A percentile compares a stretch with the other conserved stretches of the same genome.
phyloP scores from a whole-genome alignment of 306 rosid genomes.

The Pterocarpus macrocarpus region DNA sequence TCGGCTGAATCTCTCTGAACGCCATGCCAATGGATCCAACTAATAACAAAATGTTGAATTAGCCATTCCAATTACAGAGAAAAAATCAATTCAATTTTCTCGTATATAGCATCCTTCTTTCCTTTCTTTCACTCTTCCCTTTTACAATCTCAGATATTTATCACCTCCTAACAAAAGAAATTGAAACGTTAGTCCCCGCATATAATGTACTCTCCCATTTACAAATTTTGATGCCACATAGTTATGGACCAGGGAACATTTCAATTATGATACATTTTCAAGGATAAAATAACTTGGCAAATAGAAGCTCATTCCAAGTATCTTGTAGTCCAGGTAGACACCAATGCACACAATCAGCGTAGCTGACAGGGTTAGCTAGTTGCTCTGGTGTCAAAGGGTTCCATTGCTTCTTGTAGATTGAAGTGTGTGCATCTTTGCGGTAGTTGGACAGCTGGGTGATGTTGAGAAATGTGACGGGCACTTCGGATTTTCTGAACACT shows the following conservation, averaged over 20 bases:
- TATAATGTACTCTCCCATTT: conserved; percentile 11
- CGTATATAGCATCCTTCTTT: background rate
- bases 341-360: conserved; percentile 93
- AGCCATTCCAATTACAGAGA: conserved; percentile 18
- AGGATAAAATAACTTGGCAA: conserved; percentile 76
- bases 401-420: conserved; percentile 97
- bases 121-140: background rate
- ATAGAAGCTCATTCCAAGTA: conserved; percentile 97
- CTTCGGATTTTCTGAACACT: conserved; percentile 65
- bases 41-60: conserved; percentile 16
- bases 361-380: conserved; percentile 81
- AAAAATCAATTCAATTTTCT: conserved; percentile 42
- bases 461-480: conserved; percentile 82
- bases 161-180: conserved; percentile 4
- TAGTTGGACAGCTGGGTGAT: conserved; percentile 86
- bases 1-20: background rate
- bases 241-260: background rate
- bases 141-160: background rate
- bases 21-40: background rate
- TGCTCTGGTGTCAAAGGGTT: conserved; percentile 74
- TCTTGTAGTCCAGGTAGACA: conserved; percentile 97
- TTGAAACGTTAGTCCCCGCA: background rate
- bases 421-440: conserved; percentile 90
- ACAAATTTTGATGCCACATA: conserved; percentile 13
- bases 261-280: conserved; percentile 11